Evolutionary conservation across 257 asterid genomes (phyloP).

Genomic region (Ajuga chamaepitys): DNA sequence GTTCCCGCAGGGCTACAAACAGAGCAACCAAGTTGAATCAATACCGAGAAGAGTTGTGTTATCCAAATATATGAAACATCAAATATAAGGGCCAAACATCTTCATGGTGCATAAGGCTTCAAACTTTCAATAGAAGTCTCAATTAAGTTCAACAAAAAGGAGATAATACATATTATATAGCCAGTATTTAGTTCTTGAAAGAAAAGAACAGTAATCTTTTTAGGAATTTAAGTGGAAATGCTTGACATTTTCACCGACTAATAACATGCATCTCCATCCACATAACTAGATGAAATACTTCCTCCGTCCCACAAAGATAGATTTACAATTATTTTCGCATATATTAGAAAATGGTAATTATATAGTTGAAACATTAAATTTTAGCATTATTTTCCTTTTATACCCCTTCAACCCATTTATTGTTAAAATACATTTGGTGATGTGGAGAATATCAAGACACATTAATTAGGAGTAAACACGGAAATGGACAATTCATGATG

Average conservation of each 20-base stretch:
- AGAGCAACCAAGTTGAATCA: slow-evolving; percentile 16
- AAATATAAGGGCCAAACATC: not conserved
- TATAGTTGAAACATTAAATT: no score
- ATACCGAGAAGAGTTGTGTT: slow-evolving; percentile 6
- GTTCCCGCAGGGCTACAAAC: slow-evolving; percentile 76
- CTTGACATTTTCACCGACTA: no score
- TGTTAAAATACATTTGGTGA: no score
- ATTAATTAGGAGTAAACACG: no score
- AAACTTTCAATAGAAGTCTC: not conserved
- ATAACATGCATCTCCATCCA: slow-evolving; percentile 6
- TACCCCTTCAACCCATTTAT: no score
- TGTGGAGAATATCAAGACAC: no score
- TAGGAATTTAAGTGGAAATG: not conserved
- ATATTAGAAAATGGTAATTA: no score
- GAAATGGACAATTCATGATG: no score
- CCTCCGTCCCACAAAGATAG: no score
- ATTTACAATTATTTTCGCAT: no score
- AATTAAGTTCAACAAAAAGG: not conserved
- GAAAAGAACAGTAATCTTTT: not conserved
- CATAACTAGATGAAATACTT: not conserved
- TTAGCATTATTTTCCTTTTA: no score
- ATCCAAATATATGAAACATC: slow-evolving; percentile 2
- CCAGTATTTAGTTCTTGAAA: not conserved
- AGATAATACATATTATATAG: not conserved
- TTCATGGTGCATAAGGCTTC: not conserved